A percentile compares a stretch with the other conserved stretches of the same genome.
Conservation (phyloP, 2,329 filamentous ascomycete species). For the Chaetomiaceae sp. region DNA sequence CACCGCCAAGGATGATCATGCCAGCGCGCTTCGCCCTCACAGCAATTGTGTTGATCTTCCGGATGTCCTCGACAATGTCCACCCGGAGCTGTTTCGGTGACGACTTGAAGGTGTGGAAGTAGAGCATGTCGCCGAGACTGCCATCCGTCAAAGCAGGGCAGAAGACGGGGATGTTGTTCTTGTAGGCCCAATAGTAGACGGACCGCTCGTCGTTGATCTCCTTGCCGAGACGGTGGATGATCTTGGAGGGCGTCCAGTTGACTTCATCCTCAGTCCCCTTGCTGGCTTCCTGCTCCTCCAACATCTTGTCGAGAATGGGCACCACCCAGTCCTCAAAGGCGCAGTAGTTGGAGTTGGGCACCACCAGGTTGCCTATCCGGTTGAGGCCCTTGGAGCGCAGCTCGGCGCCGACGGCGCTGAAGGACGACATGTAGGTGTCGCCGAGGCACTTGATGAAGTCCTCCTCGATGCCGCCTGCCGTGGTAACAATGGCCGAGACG, state of each 20-base stretch:
- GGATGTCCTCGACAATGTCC: conserved; percentile 91
- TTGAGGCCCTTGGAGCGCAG: conserved; percentile 86
- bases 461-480: conserved; percentile 91
- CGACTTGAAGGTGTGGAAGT: conserved; percentile 93
- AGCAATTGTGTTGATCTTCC: conserved; percentile 85
- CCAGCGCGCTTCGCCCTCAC: conserved; percentile 83
- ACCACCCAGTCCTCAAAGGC: conserved; percentile 97
- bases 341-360: conserved; percentile 97
- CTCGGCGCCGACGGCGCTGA: conserved; percentile 69
- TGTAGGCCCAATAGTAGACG: conserved; percentile 96
- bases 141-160: conserved; percentile 95
- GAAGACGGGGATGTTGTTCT: conserved; percentile 95
- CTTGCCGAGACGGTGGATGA: conserved; percentile 83
- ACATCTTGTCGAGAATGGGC: conserved; percentile 90
- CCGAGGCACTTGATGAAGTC: conserved; percentile 98
- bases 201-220: conserved; percentile 92
- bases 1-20: conserved; percentile 93
- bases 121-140: conserved; percentile 94
- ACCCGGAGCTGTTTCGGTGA: conserved; percentile 77
- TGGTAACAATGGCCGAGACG: conserved; percentile 89
- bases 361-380: conserved; percentile 90
- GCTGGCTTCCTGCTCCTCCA: conserved; percentile 84
- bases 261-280: conserved; percentile 65
- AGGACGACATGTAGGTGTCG: conserved; percentile 87
- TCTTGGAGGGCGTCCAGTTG: conserved; percentile 88